Evolutionary conservation across 2,329 filamentous ascomycete genomes (phyloP).

Genomic region (Amylocarpus encephaloides): DNA sequence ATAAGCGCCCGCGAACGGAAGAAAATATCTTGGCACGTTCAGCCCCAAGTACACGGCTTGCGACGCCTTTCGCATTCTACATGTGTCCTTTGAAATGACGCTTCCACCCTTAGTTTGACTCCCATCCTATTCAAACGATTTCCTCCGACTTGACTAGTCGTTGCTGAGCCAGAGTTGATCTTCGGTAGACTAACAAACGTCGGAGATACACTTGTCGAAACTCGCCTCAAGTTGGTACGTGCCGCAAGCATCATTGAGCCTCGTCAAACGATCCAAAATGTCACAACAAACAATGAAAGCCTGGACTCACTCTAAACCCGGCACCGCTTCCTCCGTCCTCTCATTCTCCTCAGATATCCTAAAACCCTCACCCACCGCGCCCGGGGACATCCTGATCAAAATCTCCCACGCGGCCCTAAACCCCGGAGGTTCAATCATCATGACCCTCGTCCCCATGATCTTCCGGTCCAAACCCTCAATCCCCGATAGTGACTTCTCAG

Average conservation of each 20-base stretch:
- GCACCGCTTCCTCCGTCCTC: background rate
- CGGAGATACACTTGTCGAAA: background rate
- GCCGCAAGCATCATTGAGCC: background rate
- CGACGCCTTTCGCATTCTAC: too few species aligned
- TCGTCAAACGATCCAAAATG: background rate
- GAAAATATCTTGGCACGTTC: too few species aligned
- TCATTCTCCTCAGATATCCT: background rate
- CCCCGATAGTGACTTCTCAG: constrained; percentile 41
- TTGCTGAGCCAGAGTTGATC: too few species aligned
- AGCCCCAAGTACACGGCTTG: too few species aligned
- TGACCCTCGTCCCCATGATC: constrained; percentile 37
- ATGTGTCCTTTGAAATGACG: too few species aligned
- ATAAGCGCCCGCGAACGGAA: too few species aligned
- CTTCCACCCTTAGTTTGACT: too few species aligned
- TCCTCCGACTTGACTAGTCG: too few species aligned
- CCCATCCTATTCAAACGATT: too few species aligned
- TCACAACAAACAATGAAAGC: background rate
- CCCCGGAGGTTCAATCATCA: constrained; percentile 37
- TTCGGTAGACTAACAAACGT: too few species aligned
- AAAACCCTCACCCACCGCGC: background rate
- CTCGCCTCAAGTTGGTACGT: too few species aligned
- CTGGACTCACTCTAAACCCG: background rate
- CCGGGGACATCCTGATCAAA: constrained; percentile 10
- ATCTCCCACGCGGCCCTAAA: constrained; percentile 39
- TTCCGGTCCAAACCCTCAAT: constrained; percentile 33